Evolutionary conservation across 495 filamentous ascomycete genomes (phyloP).

Genomic region (Xylaria cubensis): DNA sequence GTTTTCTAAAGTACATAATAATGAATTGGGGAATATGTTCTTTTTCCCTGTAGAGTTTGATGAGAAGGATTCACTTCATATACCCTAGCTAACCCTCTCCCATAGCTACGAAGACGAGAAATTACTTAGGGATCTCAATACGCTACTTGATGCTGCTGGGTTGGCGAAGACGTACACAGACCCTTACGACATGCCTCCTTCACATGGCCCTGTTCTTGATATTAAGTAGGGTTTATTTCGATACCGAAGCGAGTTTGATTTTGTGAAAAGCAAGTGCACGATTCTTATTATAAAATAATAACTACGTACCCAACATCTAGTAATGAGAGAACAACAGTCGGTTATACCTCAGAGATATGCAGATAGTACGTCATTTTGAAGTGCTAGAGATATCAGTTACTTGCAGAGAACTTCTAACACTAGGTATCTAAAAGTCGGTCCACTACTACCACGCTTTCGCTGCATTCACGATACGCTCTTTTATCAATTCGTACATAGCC

Average conservation of each 20-base stretch:
- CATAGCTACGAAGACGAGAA: constrained; percentile 51
- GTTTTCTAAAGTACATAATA: too few species aligned
- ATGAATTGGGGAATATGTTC: too few species aligned
- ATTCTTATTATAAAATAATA: too few species aligned
- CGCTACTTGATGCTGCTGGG: constrained; percentile 42
- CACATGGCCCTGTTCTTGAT: background rate
- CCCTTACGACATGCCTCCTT: background rate
- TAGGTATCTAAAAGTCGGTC: too few species aligned
- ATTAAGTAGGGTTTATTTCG: background rate
- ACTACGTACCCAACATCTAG: background rate
- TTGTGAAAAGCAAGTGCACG: background rate
- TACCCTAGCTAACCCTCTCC: background rate
- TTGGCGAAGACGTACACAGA: constrained; percentile 32
- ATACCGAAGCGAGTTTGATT: background rate
- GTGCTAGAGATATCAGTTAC: background rate
- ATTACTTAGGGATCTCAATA: constrained; percentile 43
- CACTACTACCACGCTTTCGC: too few species aligned
- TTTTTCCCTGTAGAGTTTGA: background rate
- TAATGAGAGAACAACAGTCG: background rate
- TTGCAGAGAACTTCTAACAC: background rate
- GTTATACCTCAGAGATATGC: background rate
- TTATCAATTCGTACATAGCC: too few species aligned
- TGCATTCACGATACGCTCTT: too few species aligned
- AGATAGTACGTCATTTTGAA: background rate
- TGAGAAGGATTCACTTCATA: background rate